Percentiles rank a stretch among this genome's conserved stretches.
These are phyloP conservation scores for Vinca minor DNA, from an alignment of 257 asterid genomes.

Conservation along the genomic window DNA sequence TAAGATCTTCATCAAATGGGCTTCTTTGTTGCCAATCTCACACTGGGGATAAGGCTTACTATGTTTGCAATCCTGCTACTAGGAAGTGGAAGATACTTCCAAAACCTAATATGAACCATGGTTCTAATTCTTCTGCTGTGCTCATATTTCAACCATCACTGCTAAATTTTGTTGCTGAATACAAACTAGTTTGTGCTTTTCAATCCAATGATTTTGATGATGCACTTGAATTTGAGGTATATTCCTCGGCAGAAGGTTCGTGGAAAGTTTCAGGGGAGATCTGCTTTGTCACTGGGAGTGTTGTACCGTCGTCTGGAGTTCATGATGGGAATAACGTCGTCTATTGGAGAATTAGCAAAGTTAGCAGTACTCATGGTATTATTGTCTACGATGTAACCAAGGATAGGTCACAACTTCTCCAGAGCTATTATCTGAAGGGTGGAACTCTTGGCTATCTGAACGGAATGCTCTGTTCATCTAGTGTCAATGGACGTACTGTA, in stretches of 20 bases:
- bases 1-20: conserved; percentile 45
- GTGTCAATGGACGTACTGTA: conserved; percentile 2
- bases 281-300: conserved; percentile 20
- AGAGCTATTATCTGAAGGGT: neutral
- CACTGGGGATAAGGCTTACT: conserved; percentile 27
- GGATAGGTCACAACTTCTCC: conserved; percentile 31
- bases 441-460: conserved; percentile 25
- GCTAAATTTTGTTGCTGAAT: conserved; percentile 40
- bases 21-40: conserved; percentile 41
- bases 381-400: conserved; percentile 29
- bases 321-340: conserved; percentile 32
- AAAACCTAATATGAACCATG: conserved; percentile 39
- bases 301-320: conserved; percentile 27
- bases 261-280: conserved; percentile 48
- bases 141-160: conserved; percentile 49
- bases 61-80: conserved; percentile 44
- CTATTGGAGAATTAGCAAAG: conserved; percentile 25
- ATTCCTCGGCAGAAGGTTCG: conserved; percentile 34
- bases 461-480: conserved; percentile 34
- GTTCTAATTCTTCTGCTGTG: conserved; percentile 25
- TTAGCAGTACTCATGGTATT: conserved; percentile 15
- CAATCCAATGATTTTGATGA: conserved; percentile 40
- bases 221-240: conserved; percentile 50
- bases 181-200: conserved; percentile 39
- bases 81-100: conserved; percentile 43